A percentile compares a stretch with the other conserved stretches of the same genome.
These are phyloP conservation scores for Ceratonia siliqua DNA, from an alignment of 306 rosid genomes.

Conservation along the genomic window DNA sequence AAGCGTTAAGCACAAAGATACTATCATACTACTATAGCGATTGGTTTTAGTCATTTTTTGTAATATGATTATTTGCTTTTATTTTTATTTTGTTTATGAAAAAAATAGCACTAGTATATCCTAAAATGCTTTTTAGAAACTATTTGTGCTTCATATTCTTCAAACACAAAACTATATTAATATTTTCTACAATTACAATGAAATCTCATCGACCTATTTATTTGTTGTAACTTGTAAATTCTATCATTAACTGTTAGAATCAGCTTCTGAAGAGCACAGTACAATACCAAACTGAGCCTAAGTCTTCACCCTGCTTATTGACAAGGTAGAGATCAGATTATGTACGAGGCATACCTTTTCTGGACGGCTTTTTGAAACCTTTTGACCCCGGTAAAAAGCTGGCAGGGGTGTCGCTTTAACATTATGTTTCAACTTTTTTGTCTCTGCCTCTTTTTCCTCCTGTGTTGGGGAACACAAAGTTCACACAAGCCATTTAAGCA, in stretches of 20 bases:
- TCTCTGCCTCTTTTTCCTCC: conserved; percentile 61
- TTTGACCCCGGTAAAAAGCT: conserved; percentile 48
- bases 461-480: conserved; percentile 35
- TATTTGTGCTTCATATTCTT: not conserved
- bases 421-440: conserved; percentile 50
- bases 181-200: not conserved
- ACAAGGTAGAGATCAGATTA: not conserved
- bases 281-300: not conserved
- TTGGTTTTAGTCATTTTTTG: too few relatives aligned
- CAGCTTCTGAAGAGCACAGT: not conserved
- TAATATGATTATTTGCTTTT: too few relatives aligned
- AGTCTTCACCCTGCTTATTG: not conserved
- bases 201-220: not conserved
- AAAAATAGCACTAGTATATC: too few relatives aligned
- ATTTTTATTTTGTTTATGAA: too few relatives aligned
- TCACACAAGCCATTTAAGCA: conserved; percentile 29
- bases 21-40: too few relatives aligned
- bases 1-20: not conserved
- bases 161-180: not conserved
- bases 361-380: conserved; percentile 42
- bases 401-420: conserved; percentile 61
- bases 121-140: not conserved
- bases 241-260: not conserved
- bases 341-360: conserved; percentile 51
- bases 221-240: not conserved